Evolutionary conservation across 2,329 filamentous ascomycete species (phyloP).

Genomic region (Phaeosphaeria sp.): DNA sequence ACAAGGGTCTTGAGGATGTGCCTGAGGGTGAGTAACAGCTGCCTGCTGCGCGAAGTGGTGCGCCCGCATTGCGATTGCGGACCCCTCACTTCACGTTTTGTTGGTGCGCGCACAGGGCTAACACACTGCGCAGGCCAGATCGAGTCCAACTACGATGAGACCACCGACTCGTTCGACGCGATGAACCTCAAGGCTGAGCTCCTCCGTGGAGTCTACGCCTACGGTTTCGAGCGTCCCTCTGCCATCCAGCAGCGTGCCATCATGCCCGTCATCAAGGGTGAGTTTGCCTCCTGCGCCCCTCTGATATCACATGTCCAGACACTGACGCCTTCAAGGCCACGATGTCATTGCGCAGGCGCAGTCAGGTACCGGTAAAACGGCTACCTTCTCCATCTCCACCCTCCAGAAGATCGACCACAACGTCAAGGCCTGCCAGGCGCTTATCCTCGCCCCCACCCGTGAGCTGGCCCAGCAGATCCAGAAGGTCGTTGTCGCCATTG

Average conservation of each 20-base stretch:
- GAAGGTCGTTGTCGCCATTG: conserved; percentile 98
- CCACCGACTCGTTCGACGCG: conserved; percentile 97
- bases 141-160: conserved; percentile 99
- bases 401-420: conserved; percentile 98
- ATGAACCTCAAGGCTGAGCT: conserved; percentile 98
- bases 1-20: conserved; percentile 97
- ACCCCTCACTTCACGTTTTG: conserved; percentile 5
- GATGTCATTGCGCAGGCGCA: conserved; percentile 99
- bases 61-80: conserved; percentile 17
- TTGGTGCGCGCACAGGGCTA: conserved; percentile 14
- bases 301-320: conserved; percentile 10
- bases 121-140: conserved; percentile 77
- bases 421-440: conserved; percentile 95
- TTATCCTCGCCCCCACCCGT: conserved; percentile 96
- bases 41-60: conserved; percentile 8
- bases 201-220: conserved; percentile 98
- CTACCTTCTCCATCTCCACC: conserved; percentile 98
- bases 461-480: conserved; percentile 99
- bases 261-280: conserved; percentile 99
- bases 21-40: conserved; percentile 77
- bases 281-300: conserved; percentile 42
- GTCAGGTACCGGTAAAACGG: conserved; percentile 99
- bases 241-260: conserved; percentile 99
- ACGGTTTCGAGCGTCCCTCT: conserved; percentile 99
- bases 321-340: conserved; percentile 65